These are phyloP conservation scores for Colletotrichum melonis DNA, from an alignment of 2,329 filamentous ascomycete genomes.

Conservation along the genomic window DNA sequence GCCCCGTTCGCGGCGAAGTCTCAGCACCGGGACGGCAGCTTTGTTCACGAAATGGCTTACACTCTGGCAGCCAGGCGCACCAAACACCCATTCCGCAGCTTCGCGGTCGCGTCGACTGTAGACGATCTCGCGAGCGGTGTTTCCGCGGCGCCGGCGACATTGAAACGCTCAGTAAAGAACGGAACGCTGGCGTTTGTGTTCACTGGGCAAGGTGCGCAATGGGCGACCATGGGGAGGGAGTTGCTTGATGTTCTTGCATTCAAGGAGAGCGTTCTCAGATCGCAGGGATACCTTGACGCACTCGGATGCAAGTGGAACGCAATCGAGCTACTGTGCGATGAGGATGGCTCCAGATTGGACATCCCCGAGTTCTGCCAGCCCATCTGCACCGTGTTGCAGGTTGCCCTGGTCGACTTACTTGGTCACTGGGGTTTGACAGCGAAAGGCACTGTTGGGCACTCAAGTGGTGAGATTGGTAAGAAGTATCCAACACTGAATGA, in stretches of 20 bases:
- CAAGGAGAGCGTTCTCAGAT: neutral
- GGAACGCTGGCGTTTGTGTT: conserved; percentile 27
- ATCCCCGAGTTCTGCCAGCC: conserved; percentile 46
- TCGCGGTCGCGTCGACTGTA: no score
- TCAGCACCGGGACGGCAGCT: no score
- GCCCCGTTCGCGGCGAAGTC: no score
- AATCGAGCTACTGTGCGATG: conserved; percentile 32
- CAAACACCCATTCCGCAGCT: no score
- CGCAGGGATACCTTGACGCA: no score
- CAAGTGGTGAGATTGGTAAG: conserved; percentile 48
- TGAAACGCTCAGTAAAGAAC: neutral
- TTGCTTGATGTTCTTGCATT: neutral
- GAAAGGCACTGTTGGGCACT: conserved; percentile 47
- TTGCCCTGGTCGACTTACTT: conserved; percentile 51
- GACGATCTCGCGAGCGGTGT: no score
- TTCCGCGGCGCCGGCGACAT: no score
- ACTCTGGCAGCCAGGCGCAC: no score
- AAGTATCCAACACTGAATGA: no score
- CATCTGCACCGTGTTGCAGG: conserved; percentile 54
- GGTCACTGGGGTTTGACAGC: conserved; percentile 42
- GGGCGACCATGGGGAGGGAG: conserved; percentile 29
- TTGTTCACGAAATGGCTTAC: no score
- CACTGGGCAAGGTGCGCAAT: conserved; percentile 36
- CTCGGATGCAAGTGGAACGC: neutral
- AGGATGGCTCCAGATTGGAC: conserved; percentile 4